Evolutionary conservation across 331 rosid species (phyloP).

Genomic region (Dryas integrifolia): DNA sequence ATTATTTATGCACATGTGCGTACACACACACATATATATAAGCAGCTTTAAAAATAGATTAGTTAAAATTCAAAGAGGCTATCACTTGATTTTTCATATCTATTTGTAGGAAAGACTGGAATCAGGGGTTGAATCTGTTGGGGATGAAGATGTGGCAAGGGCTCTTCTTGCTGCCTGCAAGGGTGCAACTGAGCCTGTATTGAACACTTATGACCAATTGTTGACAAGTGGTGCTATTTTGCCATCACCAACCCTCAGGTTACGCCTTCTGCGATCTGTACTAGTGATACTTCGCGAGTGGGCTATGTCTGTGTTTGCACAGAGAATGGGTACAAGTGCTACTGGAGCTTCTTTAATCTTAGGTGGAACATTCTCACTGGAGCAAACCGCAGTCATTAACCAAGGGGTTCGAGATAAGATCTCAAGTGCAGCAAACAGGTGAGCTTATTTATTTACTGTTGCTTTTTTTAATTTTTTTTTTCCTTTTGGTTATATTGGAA

Average conservation of each 20-base stretch:
- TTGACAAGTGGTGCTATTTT: constrained; percentile 79
- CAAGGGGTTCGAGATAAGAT: constrained; percentile 94
- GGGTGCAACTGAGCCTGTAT: constrained; percentile 91
- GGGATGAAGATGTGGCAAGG: constrained; percentile 94
- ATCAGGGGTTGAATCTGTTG: constrained; percentile 72
- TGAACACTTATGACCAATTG: constrained; percentile 84
- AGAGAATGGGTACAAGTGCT: constrained; percentile 62
- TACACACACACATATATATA: background rate
- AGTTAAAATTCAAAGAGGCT: constrained; percentile 8
- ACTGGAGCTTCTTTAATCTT: constrained; percentile 62
- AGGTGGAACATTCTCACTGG: constrained; percentile 74
- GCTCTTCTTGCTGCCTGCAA: constrained; percentile 91
- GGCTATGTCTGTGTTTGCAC: constrained; percentile 83
- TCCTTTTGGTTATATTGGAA: too few species aligned
- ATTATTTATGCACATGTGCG: background rate
- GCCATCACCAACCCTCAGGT: constrained; percentile 81
- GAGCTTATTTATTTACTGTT: constrained; percentile 13
- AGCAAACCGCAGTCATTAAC: constrained; percentile 53
- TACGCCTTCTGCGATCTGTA: constrained; percentile 89
- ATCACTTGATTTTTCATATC: constrained; percentile 11
- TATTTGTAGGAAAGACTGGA: constrained; percentile 73
- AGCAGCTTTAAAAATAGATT: constrained; percentile 7
- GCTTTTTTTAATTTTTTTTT: background rate
- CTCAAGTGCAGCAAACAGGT: constrained; percentile 92
- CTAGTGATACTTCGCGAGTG: constrained; percentile 87